These are phyloP conservation scores for Phanerochaete sordida DNA, from an alignment of 768 basidiomycete genomes.

Conservation along the genomic window DNA sequence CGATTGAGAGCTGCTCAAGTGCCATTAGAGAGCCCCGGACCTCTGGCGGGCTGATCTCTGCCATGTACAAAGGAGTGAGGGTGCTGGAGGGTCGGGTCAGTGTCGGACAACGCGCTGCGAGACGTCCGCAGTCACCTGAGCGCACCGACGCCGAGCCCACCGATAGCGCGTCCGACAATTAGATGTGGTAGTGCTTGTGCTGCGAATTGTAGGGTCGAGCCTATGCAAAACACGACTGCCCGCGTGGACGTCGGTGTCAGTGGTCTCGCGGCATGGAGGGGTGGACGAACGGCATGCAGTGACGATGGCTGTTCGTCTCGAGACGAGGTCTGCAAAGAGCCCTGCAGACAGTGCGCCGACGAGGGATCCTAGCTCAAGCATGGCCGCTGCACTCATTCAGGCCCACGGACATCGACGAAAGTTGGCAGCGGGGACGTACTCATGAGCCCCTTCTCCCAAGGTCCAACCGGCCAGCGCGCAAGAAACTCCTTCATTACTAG, in stretches of 20 bases:
- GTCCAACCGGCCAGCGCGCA: conserved; percentile 62
- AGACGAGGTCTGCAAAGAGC: conserved; percentile 62
- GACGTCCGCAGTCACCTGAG: conserved; percentile 31
- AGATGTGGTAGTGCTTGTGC: conserved; percentile 55
- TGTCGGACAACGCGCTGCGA: neutral
- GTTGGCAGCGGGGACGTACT: conserved; percentile 44
- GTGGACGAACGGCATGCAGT: conserved; percentile 56
- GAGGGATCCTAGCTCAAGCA: conserved; percentile 75
- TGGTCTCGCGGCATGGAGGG: neutral
- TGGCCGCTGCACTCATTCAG: conserved; percentile 72
- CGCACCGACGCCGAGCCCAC: conserved; percentile 75
- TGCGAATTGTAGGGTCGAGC: conserved; percentile 64
- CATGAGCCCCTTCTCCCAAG: conserved; percentile 73
- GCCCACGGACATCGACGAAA: too few relatives aligned
- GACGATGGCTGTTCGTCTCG: conserved; percentile 65
- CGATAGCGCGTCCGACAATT: conserved; percentile 68
- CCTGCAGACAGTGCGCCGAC: conserved; percentile 69
- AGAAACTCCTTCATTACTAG: conserved; percentile 79
- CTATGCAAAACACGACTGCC: conserved; percentile 66
- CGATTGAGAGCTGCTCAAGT: conserved; percentile 78
- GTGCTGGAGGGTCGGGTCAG: conserved; percentile 45
- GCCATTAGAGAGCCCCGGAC: conserved; percentile 76
- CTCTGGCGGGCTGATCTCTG: conserved; percentile 81
- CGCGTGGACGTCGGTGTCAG: neutral
- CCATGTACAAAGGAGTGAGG: conserved; percentile 79